phyloP scores from a whole-genome alignment of 768 basidiomycete genomes.

The Xerocomellus dryophilus region DNA sequence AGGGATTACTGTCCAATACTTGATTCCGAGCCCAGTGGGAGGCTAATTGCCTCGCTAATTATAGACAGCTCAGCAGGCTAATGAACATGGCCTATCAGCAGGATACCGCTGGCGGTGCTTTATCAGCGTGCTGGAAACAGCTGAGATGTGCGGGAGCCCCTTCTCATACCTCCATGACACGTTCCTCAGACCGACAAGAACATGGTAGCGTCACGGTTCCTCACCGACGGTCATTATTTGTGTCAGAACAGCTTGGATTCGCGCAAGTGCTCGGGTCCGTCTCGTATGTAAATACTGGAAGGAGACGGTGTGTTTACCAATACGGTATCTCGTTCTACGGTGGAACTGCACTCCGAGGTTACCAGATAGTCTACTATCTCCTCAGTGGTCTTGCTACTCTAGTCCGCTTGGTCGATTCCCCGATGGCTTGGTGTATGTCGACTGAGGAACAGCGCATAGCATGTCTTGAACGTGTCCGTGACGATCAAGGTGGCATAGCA shows the following conservation, averaged over 20 bases:
- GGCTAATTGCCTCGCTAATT: background rate
- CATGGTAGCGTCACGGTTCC: too few relatives aligned
- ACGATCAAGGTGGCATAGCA: constrained; percentile 25
- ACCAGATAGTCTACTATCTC: constrained; percentile 31
- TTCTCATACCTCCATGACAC: background rate
- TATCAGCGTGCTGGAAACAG: background rate
- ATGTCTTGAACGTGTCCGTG: constrained; percentile 39
- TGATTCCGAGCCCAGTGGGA: background rate
- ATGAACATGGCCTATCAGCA: background rate
- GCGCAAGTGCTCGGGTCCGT: constrained; percentile 36
- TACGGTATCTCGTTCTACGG: constrained; percentile 33
- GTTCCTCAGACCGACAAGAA: background rate
- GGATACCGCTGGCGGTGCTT: background rate
- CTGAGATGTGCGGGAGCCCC: background rate
- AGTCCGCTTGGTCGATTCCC: constrained; percentile 38
- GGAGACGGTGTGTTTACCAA: background rate
- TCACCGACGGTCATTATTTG: background rate
- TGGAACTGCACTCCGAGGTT: constrained; percentile 19
- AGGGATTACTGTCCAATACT: background rate
- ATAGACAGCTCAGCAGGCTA: background rate
- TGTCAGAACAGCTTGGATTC: constrained; percentile 14
- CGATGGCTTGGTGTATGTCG: constrained; percentile 36
- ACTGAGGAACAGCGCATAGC: constrained; percentile 36
- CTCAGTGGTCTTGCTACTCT: constrained; percentile 39
- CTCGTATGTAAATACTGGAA: constrained; percentile 28